Conservation (phyloP, 495 filamentous ascomycete genomes). For the Oleoguttula mirabilis region DNA sequence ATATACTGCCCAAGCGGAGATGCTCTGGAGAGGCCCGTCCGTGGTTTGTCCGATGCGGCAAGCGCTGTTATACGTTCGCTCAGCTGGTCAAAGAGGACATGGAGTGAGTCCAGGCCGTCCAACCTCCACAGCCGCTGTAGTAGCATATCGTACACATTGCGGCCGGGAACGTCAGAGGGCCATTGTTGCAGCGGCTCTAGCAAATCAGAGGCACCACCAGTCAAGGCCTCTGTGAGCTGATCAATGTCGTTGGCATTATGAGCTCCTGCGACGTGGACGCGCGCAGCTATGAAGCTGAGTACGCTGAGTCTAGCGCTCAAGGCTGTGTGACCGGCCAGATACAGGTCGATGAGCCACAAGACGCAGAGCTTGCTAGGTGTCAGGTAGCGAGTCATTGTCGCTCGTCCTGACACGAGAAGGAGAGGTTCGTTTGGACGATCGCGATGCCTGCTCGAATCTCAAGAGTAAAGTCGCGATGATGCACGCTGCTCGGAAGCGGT, state of each 20-base stretch:
- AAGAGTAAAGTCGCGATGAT: no score
- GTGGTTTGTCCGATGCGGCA: neutral
- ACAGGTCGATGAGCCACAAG: conserved; percentile 67
- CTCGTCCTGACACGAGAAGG: no score
- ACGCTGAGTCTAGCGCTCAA: conserved; percentile 48
- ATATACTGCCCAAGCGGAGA: conserved; percentile 84
- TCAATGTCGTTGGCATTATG: neutral
- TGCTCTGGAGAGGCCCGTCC: conserved; percentile 35
- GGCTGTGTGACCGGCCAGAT: conserved; percentile 41
- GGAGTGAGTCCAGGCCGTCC: conserved; percentile 64
- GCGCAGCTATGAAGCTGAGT: conserved; percentile 69
- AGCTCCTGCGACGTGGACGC: conserved; percentile 44
- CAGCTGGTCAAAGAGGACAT: conserved; percentile 25
- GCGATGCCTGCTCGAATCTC: no score
- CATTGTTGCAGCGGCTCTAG: conserved; percentile 54
- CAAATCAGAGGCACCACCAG: conserved; percentile 40
- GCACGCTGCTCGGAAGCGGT: no score
- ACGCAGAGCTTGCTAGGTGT: conserved; percentile 78
- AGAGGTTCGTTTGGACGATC: no score
- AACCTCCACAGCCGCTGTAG: conserved; percentile 74
- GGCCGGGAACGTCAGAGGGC: conserved; percentile 60
- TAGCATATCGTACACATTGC: conserved; percentile 73
- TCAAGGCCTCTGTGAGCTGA: neutral
- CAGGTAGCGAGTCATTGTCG: conserved; percentile 71
- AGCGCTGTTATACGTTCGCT: conserved; percentile 10